Percentiles rank a stretch among this genome's conserved stretches.
Conservation (phyloP, 371 early-diverging fungal genomes). For the Rhizopus sp. region DNA sequence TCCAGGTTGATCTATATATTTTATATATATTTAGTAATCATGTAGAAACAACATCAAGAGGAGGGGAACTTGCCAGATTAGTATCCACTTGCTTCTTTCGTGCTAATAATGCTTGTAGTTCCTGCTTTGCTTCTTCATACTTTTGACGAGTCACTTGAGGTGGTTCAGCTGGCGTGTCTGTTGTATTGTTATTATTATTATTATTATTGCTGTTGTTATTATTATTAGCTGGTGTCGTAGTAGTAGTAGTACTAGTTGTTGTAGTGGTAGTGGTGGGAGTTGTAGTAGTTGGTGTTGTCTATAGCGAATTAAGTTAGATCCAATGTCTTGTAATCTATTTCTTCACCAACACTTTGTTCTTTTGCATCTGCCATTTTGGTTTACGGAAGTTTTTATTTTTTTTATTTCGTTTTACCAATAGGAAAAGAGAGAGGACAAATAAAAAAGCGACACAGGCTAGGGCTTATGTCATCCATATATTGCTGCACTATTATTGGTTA, state of each 20-base stretch:
- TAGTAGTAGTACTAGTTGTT: too few relatives aligned
- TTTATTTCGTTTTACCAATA: too few relatives aligned
- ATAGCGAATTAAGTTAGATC: neutral
- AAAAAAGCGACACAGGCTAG: too few relatives aligned
- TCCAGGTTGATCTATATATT: slow-evolving; percentile 60
- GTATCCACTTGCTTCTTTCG: slow-evolving; percentile 67
- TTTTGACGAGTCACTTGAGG: slow-evolving; percentile 56
- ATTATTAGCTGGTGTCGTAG: too few relatives aligned
- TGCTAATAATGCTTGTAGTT: slow-evolving; percentile 55
- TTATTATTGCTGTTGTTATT: too few relatives aligned
- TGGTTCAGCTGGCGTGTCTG: slow-evolving; percentile 33
- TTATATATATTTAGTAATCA: neutral
- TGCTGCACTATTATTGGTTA: neutral
- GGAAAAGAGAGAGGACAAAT: slow-evolving; percentile 1
- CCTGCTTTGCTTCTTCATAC: slow-evolving; percentile 62
- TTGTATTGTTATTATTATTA: neutral
- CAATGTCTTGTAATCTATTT: neutral
- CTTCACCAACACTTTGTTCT: slow-evolving; percentile 7
- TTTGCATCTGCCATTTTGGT: slow-evolving; percentile 13
- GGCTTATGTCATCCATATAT: neutral
- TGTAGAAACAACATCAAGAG: neutral
- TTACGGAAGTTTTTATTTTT: neutral
- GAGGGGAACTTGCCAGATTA: slow-evolving; percentile 51
- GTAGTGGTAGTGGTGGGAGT: too few relatives aligned
- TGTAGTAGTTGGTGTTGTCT: slow-evolving; percentile 10